Conservation (phyloP, 371 early-diverging fungal species). For the Actinomortierella ambigua region DNA sequence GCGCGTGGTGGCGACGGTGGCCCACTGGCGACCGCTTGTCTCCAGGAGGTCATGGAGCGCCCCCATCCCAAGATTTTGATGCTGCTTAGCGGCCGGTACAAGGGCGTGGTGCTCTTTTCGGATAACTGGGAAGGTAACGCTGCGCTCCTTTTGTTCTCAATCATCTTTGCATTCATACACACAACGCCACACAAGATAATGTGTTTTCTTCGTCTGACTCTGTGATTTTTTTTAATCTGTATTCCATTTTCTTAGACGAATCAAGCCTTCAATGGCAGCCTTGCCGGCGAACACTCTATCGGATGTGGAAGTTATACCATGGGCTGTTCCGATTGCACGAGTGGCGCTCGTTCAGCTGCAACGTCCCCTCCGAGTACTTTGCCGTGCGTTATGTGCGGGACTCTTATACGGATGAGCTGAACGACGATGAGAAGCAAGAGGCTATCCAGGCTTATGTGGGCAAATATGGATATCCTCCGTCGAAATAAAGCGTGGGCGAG, state of each 20-base stretch:
- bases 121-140: constrained; percentile 9
- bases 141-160: neutral
- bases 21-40: constrained; percentile 26
- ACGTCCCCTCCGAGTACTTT: constrained; percentile 20
- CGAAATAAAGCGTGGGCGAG: too few species aligned
- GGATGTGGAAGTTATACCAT: constrained; percentile 32
- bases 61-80: constrained; percentile 44
- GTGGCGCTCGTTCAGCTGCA: constrained; percentile 28
- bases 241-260: neutral
- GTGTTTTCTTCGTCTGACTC: too few species aligned
- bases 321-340: constrained; percentile 20
- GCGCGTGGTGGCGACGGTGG: constrained; percentile 26
- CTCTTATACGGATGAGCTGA: constrained; percentile 11
- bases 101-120: constrained; percentile 32
- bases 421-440: constrained; percentile 6
- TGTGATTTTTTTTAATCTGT: neutral
- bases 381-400: constrained; percentile 28
- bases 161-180: too few species aligned
- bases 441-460: neutral
- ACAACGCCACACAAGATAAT: too few species aligned
- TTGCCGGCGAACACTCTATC: constrained; percentile 18
- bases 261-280: constrained; percentile 21
- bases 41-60: constrained; percentile 13
- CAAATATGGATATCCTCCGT: too few species aligned
- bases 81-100: constrained; percentile 35